Base-by-base conservation (phyloP, 495 filamentous ascomycete genomes). In the Pseudoneurospora amorphoporcata region DNA sequence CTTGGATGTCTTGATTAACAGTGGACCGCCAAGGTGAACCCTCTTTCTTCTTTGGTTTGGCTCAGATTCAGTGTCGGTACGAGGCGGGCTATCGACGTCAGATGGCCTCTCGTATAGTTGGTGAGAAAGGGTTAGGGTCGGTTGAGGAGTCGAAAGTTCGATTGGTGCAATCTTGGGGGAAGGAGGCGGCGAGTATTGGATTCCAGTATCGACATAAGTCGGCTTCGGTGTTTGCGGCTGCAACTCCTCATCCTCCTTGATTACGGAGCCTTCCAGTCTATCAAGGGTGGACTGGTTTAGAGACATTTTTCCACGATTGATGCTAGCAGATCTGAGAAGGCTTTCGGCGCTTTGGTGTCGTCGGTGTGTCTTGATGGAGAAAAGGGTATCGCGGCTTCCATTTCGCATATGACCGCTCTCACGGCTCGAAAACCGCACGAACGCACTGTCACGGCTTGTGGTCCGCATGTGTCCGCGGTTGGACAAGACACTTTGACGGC, bases 171-270 rank as follows among this genome's bases (percentile, higher is more conserved):
- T 69, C 61, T 82, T 84, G 7, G 93, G 93, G 19, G 92, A 96
- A 3, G 90, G 85, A 8, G 92, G 94, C 58, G 93, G 93, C 58
- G 94, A 93, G 76, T 86, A 94, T 79, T 97, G 94, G 47, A 92
- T 86, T 3, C 89, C 92, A n/a, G 86, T 86, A 79, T 96, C 92
- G 45, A 86, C 86, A 79, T 94, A 95, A 43, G 47, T 75, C 43
- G 68, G 69, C 65, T 73, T 78, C 10, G 76, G 76, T 4, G 73
- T 43, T 2, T 79, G 71, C 39, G 70, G 38, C 47, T 72, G 70
- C 38, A 76, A 76, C 72, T 82, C 82, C 39, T 86, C 84, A 43
- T 87, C 87, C 70, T 87, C 85, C 65, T 82, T 83, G 72, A 85
- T 83, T 61, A 82, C 83, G 17, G 83, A 82, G 58, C 77, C 80